These are phyloP conservation scores for Cardiospermum halicacabum DNA, from an alignment of 345 rosid species.

Conservation along the genomic window DNA sequence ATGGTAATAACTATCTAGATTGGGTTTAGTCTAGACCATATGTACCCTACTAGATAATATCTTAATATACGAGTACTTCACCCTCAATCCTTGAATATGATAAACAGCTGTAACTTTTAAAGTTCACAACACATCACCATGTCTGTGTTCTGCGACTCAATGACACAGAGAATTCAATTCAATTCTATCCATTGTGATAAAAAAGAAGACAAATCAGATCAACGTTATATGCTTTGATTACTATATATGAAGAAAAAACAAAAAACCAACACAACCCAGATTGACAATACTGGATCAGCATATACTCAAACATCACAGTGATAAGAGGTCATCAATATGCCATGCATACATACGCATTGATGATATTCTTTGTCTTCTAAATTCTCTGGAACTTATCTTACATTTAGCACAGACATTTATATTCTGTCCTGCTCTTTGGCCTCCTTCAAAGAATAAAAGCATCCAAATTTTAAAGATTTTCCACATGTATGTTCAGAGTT, in stretches of 20 bases:
- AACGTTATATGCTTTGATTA: not conserved
- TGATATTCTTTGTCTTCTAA: not conserved
- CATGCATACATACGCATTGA: not conserved
- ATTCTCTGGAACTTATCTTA: not conserved
- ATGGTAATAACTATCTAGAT: no score
- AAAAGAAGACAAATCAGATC: not conserved
- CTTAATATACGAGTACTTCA: no score
- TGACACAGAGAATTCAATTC: not conserved
- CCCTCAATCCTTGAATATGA: no score
- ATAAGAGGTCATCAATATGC: not conserved
- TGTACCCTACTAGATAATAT: no score
- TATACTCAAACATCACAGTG: not conserved
- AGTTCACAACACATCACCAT: no score
- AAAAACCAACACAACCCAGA: not conserved
- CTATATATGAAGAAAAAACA: not conserved
- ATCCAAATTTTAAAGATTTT: not conserved
- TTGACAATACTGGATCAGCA: not conserved
- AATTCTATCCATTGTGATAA: not conserved
- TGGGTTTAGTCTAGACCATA: not conserved
- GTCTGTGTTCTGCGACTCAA: not conserved
- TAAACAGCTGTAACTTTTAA: no score
- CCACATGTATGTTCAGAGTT: no score
- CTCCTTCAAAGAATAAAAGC: not conserved
- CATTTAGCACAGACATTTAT: not conserved
- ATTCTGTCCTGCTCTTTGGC: constrained; percentile 9